These are phyloP conservation scores for Hypomontagnella monticulosa DNA, from an alignment of 495 filamentous ascomycete species.

Conservation along the genomic window DNA sequence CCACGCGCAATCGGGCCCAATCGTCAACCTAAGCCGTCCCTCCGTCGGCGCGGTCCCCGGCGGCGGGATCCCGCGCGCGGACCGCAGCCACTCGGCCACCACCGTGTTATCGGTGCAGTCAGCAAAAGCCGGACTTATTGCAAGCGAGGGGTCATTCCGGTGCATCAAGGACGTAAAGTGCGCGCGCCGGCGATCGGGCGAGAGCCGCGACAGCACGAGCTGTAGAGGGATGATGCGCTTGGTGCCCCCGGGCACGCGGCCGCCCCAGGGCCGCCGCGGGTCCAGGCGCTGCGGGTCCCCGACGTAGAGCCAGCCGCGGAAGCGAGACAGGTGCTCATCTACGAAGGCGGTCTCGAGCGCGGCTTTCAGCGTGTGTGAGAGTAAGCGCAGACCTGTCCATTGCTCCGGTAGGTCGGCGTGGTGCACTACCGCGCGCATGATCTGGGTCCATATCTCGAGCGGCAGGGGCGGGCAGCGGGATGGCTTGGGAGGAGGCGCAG, in stretches of 20 bases:
- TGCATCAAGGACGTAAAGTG: constrained; percentile 20
- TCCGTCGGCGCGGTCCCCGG: constrained; percentile 16
- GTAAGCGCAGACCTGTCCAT: constrained; percentile 20
- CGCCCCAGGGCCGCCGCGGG: neutral
- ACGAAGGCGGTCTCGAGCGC: constrained; percentile 29
- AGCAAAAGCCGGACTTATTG: constrained; percentile 7
- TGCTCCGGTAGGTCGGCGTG: constrained; percentile 22
- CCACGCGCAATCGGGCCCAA: constrained; percentile 24
- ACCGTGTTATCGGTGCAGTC: constrained; percentile 27
- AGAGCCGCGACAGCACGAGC: constrained; percentile 19
- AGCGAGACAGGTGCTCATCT: constrained; percentile 25
- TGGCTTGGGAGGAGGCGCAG: neutral
- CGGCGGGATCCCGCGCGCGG: constrained; percentile 26
- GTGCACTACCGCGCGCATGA: constrained; percentile 23
- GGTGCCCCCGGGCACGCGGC: neutral
- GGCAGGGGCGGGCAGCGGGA: constrained; percentile 31
- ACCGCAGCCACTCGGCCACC: constrained; percentile 29
- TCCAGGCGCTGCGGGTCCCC: constrained; percentile 9
- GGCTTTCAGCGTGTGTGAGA: constrained; percentile 28
- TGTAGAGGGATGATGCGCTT: constrained; percentile 11
- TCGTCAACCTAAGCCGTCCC: constrained; percentile 7
- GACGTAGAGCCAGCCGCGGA: constrained; percentile 30
- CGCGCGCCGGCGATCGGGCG: constrained; percentile 21
- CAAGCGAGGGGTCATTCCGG: constrained; percentile 11
- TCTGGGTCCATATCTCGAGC: constrained; percentile 34